Evolutionary conservation across 352 stramenopile species (phyloP), one percentile per base, ranked within the genome.

Genomic region (Globisporangium paroecandrum): DNA sequence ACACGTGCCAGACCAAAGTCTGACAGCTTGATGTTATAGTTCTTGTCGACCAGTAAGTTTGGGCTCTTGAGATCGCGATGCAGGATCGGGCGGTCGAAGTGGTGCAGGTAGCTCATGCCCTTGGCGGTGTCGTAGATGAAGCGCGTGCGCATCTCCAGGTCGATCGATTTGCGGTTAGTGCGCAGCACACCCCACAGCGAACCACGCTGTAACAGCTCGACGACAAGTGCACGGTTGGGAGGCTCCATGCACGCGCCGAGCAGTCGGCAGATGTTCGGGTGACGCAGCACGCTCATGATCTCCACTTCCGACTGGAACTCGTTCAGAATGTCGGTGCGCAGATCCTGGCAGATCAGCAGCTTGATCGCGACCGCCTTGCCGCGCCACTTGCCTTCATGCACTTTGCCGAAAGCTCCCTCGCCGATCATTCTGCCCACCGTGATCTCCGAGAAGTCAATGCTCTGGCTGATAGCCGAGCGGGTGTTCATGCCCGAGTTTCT

Each of bases 181-280:
- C 81, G 77, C 5, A 99, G 72, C 32, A 97, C 90, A 60, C 97
- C 91, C 90, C 91, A 98, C 3, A 98, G 71, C 2, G 89, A 98
- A 18, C 94, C 94, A 29, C 95, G 89, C 24, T 89, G 88, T 57
- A 97, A 83, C 3, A 98, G 77, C 74, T 99, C 95, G 13, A 97
- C 97, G 13, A 99, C 82, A 10, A 98, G 93, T 10, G 90, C 93
- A n/a, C 94, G 81, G 73, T 98, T 91, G 2, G 92, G 93, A 32
- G 94, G 90, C n/a, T 96, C 81, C 66, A 98, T 87, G 75, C 93
- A 98, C 34, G 93, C 95, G 25, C 94, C 95, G 69, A 99, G 91
- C 67, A 98, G 91, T 2, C 98, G 78, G 70, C 96, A 98, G 66
- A 99, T 97, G 77, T 98, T 98, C 6, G 97, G 96, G 77, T 99